Conservation (phyloP, 2,329 filamentous ascomycete species). For the Pseudocercospora macadamiae region DNA sequence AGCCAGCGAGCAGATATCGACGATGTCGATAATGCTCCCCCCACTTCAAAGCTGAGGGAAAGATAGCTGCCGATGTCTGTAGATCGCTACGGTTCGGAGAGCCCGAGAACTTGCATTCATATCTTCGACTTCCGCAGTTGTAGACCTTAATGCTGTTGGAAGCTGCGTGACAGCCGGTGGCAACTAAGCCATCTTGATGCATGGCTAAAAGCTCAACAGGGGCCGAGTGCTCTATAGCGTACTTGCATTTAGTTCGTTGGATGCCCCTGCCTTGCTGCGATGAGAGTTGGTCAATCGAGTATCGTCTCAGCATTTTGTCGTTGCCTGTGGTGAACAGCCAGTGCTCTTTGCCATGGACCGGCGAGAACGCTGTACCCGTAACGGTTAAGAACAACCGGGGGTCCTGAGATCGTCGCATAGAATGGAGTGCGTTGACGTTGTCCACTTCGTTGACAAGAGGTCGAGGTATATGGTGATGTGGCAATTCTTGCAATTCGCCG, state of each 20-base stretch:
- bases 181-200: constrained; percentile 22
- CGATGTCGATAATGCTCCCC: constrained; percentile 43
- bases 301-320: constrained; percentile 53
- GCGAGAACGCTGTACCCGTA: constrained; percentile 57
- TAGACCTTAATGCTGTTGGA: constrained; percentile 28
- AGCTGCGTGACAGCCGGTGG: constrained; percentile 25
- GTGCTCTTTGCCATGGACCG: constrained; percentile 29
- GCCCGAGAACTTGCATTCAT: constrained; percentile 11
- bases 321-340: constrained; percentile 52
- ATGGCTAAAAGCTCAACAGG: constrained; percentile 56
- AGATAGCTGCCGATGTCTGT: constrained; percentile 35
- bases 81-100: constrained; percentile 27
- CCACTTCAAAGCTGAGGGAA: constrained; percentile 54
- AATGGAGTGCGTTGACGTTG: constrained; percentile 47
- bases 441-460: constrained; percentile 40
- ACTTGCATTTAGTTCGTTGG: constrained; percentile 11
- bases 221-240: constrained; percentile 48
- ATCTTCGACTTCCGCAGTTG: constrained; percentile 7
- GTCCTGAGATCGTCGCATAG: constrained; percentile 55
- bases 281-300: constrained; percentile 19
- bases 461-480: constrained; percentile 55
- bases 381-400: constrained; percentile 60
- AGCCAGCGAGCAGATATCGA: constrained; percentile 58
- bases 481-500: constrained; percentile 54
- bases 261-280: constrained; percentile 20